Percentiles rank a stretch among this genome's conserved stretches.
Evolutionary conservation across 306 rosid genomes (phyloP).

Genomic region (Cyamopsis tetragonoloba): DNA sequence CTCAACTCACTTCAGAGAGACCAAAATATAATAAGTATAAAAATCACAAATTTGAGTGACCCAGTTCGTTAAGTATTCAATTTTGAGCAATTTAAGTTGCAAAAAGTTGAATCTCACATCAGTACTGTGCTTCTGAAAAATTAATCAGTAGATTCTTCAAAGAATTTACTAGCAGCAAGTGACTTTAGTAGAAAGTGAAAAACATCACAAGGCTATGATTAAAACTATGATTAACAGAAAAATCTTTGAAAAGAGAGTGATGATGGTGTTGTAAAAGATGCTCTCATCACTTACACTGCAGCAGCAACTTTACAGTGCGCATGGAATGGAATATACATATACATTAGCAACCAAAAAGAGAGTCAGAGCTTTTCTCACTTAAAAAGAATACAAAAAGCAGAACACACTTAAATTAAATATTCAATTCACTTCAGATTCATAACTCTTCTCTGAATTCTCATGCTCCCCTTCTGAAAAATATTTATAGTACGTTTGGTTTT

Average conservation of each 20-base stretch:
- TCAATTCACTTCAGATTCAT: slow-evolving; percentile 38
- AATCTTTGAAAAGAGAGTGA: slow-evolving; percentile 47
- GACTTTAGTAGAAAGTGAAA: slow-evolving; percentile 45
- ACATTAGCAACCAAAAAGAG: slow-evolving; percentile 63
- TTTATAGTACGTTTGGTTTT: too few species aligned
- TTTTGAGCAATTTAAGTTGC: slow-evolving; percentile 13
- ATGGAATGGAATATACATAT: too few species aligned
- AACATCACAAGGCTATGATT: slow-evolving; percentile 65
- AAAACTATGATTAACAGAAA: slow-evolving; percentile 76
- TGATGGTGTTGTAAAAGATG: slow-evolving; percentile 54
- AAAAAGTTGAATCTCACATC: slow-evolving; percentile 31
- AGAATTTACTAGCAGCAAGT: slow-evolving; percentile 27
- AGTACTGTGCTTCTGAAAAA: slow-evolving; percentile 20
- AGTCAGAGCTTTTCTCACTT: slow-evolving; percentile 82
- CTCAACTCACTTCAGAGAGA: too few species aligned
- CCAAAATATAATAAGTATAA: slow-evolving; percentile 4
- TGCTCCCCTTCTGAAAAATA: slow-evolving; percentile 73
- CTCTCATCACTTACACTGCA: slow-evolving; percentile 39
- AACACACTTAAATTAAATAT: slow-evolving; percentile 13
- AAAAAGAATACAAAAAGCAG: slow-evolving; percentile 33
- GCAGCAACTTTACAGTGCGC: slow-evolving; percentile 84
- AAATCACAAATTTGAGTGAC: slow-evolving; percentile 5
- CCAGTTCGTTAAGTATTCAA: slow-evolving; percentile 11
- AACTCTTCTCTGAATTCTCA: slow-evolving; percentile 53
- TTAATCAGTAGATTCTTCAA: slow-evolving; percentile 39